A percentile compares a stretch with the other conserved stretches of the same genome.
phyloP scores from a whole-genome alignment of 2,329 filamentous ascomycete genomes.

The Grosmannia huntii region DNA sequence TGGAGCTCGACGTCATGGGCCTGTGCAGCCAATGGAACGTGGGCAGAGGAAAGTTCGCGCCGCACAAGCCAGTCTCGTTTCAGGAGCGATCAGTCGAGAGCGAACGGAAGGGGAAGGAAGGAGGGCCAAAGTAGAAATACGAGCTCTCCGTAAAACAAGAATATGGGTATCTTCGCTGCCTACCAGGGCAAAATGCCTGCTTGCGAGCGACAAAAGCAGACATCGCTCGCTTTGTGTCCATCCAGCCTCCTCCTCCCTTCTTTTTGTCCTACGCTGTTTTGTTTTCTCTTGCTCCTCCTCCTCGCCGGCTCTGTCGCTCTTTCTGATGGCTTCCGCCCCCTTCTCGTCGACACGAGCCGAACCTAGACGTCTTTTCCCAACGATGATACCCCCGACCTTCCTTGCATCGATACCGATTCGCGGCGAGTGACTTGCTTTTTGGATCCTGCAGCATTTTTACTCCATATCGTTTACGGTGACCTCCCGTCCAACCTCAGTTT shows the following conservation, averaged over 20 bases:
- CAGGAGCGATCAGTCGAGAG: slow-evolving; percentile 1
- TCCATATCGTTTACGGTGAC: not conserved
- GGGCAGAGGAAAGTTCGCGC: not conserved
- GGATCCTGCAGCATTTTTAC: not conserved
- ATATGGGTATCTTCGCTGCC: not conserved
- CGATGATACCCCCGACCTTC: not conserved
- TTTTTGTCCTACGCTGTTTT: too few relatives aligned
- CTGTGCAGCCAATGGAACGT: slow-evolving; percentile 4
- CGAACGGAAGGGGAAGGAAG: slow-evolving; percentile 4
- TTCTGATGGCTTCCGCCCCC: not conserved
- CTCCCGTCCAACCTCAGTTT: not conserved
- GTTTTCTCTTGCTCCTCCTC: not conserved
- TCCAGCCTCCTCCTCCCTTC: not conserved
- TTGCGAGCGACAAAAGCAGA: not conserved
- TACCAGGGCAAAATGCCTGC: not conserved
- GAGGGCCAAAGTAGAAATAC: not conserved
- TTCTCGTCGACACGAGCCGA: not conserved
- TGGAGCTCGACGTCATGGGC: slow-evolving; percentile 13
- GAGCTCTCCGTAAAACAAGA: not conserved
- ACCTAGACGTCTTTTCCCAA: not conserved
- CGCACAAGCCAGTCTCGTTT: slow-evolving; percentile 8
- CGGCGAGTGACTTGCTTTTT: not conserved
- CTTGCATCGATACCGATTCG: not conserved
- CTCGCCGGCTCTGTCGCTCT: not conserved
- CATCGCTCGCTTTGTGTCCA: not conserved